A percentile compares a stretch with the other conserved stretches of the same genome.
Evolutionary conservation across 2,329 filamentous ascomycete species (phyloP).

Genomic region (Aaosphaeria arxii): DNA sequence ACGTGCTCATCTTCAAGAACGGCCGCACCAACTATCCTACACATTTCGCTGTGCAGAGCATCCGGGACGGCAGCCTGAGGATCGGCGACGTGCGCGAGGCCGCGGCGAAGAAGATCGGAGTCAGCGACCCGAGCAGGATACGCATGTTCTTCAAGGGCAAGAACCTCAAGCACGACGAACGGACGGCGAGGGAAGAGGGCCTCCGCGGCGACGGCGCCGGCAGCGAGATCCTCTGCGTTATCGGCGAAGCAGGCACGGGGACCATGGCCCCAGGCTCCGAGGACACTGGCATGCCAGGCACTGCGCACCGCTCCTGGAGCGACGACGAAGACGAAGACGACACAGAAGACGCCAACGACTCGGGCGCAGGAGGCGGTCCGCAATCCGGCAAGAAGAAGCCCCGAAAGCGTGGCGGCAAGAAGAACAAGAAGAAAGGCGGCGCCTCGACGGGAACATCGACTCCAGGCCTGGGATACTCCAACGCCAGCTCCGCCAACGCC

Average conservation of each 20-base stretch:
- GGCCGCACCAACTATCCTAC: conserved; percentile 64
- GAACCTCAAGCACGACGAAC: conserved; percentile 63
- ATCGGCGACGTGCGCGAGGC: conserved; percentile 66
- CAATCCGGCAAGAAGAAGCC: conserved; percentile 26
- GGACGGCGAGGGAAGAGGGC: conserved; percentile 57
- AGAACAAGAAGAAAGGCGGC: conserved; percentile 46
- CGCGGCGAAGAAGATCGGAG: conserved; percentile 63
- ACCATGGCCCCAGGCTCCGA: conserved; percentile 34
- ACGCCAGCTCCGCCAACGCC: conserved; percentile 26
- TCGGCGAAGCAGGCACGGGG: conserved; percentile 51
- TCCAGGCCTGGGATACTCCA: conserved; percentile 35
- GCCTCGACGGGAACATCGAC: conserved; percentile 38
- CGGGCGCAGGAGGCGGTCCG: conserved; percentile 11
- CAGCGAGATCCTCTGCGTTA: conserved; percentile 59
- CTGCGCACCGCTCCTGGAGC: conserved; percentile 23
- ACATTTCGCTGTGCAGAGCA: conserved; percentile 72
- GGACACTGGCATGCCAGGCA: conserved; percentile 35
- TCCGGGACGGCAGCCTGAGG: conserved; percentile 68
- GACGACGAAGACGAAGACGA: conserved; percentile 39
- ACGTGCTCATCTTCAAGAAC: conserved; percentile 68
- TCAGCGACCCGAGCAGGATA: conserved; percentile 56
- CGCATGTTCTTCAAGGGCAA: conserved; percentile 73
- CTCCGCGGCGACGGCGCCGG: conserved; percentile 55
- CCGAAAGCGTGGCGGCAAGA: conserved; percentile 36
- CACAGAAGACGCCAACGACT: conserved; percentile 22